Percentiles rank a stretch among this genome's conserved stretches.
Conservation (phyloP, 2,329 filamentous ascomycete genomes). For the Verticillium nubilum region DNA sequence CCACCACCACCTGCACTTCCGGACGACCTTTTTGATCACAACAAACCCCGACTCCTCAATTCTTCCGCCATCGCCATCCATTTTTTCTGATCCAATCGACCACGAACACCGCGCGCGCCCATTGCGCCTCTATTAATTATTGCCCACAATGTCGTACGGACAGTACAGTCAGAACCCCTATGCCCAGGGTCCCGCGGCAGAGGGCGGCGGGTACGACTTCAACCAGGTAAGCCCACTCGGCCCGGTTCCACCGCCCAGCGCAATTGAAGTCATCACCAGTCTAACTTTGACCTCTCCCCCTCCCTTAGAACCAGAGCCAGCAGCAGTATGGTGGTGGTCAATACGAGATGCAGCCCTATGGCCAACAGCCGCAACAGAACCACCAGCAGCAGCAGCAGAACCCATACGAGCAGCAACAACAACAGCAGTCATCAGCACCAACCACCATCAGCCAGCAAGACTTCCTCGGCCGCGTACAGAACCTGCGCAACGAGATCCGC, state of each 20-base stretch:
- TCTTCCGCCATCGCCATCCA: neutral
- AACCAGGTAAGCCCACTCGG: constrained; percentile 28
- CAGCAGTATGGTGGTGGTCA: constrained; percentile 28
- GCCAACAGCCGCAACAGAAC: constrained; percentile 20
- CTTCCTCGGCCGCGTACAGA: constrained; percentile 63
- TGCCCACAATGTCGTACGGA: constrained; percentile 51
- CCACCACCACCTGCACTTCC: neutral
- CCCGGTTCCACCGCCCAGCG: constrained; percentile 17
- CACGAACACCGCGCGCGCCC: neutral
- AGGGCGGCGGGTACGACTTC: constrained; percentile 40
- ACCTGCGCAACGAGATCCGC: constrained; percentile 62
- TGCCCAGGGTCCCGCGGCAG: constrained; percentile 43
- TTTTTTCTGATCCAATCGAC: neutral
- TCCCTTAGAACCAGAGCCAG: neutral
- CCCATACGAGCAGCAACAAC: constrained; percentile 11
- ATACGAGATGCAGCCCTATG: constrained; percentile 52
- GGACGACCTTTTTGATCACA: neutral
- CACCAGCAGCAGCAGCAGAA: constrained; percentile 15
- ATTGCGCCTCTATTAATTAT: neutral
- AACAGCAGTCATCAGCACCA: constrained; percentile 14
- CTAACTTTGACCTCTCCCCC: neutral
- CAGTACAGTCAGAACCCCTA: constrained; percentile 64
- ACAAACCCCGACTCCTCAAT: neutral
- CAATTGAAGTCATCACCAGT: neutral
- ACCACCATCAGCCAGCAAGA: constrained; percentile 53